Percentiles rank a stretch among this genome's conserved stretches.
phyloP scores from a whole-genome alignment of 139 green algal genomes.

The Micromonas commoda region DNA sequence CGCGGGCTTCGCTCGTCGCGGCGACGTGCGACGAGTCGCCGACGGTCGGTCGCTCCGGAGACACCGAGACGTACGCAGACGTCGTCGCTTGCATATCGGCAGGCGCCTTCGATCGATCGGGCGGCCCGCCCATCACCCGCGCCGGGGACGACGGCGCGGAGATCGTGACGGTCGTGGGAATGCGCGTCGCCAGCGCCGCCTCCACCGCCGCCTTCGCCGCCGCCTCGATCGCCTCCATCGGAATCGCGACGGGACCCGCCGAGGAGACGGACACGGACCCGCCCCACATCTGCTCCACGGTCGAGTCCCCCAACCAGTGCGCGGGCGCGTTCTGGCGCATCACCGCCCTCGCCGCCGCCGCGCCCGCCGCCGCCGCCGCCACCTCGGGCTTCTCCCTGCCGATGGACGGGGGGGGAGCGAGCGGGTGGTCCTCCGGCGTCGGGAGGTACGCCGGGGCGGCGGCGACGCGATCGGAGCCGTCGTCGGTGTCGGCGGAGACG shows the following conservation, averaged over 20 bases:
- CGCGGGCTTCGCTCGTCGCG: no score
- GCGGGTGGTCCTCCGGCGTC: no score
- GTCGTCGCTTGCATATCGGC: no score
- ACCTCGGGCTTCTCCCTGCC: not conserved
- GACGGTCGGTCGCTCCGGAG: no score
- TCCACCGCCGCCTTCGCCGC: not conserved
- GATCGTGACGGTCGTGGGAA: not conserved
- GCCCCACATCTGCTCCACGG: not conserved
- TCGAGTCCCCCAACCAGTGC: not conserved
- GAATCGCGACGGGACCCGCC: not conserved
- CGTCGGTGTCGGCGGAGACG: no score
- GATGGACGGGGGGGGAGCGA: not conserved
- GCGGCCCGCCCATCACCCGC: no score
- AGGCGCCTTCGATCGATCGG: no score
- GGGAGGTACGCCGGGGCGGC: no score
- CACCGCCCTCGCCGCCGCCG: constrained; percentile 1
- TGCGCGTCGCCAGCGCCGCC: not conserved
- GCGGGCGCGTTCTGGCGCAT: not conserved
- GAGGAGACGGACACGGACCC: no score
- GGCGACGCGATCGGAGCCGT: no score
- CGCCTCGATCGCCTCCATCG: not conserved
- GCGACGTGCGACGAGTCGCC: no score
- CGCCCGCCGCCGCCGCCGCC: not conserved
- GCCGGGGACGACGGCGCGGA: not conserved
- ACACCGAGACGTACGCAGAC: no score